Percentiles rank a stretch among this genome's conserved stretches.
phyloP scores from a whole-genome alignment of 768 basidiomycete species.

The Pleurotus eryngii region DNA sequence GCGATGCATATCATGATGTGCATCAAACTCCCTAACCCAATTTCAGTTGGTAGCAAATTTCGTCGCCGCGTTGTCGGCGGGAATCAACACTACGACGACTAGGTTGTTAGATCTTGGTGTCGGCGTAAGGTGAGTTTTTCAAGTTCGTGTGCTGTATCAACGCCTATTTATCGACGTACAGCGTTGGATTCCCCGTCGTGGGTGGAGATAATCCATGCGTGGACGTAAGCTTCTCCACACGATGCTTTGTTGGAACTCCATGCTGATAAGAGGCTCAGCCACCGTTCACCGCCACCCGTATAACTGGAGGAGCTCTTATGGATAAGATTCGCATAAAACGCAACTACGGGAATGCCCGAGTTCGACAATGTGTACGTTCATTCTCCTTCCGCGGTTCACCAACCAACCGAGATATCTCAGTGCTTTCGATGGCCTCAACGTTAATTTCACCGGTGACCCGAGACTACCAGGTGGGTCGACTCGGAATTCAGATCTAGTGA shows the following conservation, averaged over 20 bases:
- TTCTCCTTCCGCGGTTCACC: background rate
- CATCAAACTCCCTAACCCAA: background rate
- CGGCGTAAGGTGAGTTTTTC: constrained; percentile 18
- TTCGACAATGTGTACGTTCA: constrained; percentile 17
- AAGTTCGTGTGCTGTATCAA: too few relatives aligned
- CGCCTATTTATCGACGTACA: background rate
- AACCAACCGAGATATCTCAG: constrained; percentile 4
- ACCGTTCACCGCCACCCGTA: constrained; percentile 24
- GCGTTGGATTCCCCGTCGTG: constrained; percentile 8
- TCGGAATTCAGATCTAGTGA: too few relatives aligned
- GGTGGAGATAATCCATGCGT: constrained; percentile 5
- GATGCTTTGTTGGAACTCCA: too few relatives aligned
- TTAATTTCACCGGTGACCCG: constrained; percentile 18
- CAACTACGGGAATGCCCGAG: constrained; percentile 21
- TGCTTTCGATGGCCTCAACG: constrained; percentile 20
- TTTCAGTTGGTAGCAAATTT: constrained; percentile 15
- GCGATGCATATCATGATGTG: background rate
- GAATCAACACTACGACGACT: constrained; percentile 16
- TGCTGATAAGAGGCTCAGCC: constrained; percentile 14
- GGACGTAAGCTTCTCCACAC: background rate
- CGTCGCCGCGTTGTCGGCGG: constrained; percentile 21
- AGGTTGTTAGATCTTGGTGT: constrained; percentile 23
- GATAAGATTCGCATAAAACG: constrained; percentile 19
- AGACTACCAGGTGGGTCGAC: constrained; percentile 17
- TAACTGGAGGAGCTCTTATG: constrained; percentile 24